Base-by-base conservation (phyloP, 306 rosid species). In the Sphenostylis stenocarpa region DNA sequence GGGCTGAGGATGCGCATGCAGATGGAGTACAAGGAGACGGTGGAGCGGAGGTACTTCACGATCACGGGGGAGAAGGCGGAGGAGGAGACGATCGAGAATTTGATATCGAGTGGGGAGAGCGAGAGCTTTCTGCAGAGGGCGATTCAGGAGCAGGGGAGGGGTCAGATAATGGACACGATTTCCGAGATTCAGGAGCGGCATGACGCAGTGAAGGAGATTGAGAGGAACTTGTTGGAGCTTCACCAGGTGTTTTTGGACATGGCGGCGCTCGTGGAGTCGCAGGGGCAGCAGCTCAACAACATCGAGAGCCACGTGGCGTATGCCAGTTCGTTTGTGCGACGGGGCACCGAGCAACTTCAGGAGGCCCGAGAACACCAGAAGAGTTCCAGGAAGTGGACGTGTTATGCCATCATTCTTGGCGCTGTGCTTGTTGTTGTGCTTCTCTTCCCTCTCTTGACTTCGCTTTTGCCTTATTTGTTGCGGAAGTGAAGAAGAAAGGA, bases 111-210 rank as follows among this genome's bases (percentile, higher is more conserved):
- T 19, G 98, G 98, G 1, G 97, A 91, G 31, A 86, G 97, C 36
- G 98, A 93, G 74, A 91, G 85, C 23, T 93, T 93, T n/a, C 48
- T 93, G 44, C 98, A 89, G 67, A 91, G 83, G 74, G 98, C 98
- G 8, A 93, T 93, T 73, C 97, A 93, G 51, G 97, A 93, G 67
- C 97, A 91, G 1, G 98, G 98, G 5, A 83, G 97, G 75, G 98
- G 98, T 2, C 97, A 91, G 73, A 91, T 93, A 9, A 79, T 93
- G 93, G 98, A 93, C 67, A 90, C 98, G 1, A 93, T 93, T 7
- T 93, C 98, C 6, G 98, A 93, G 72, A 93, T 93, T 75, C 98
- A 93, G 34, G 98, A 93, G 36, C 77, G 98, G 34, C 98, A 93
- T 20, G 98, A 88, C 70, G 87, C 98, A 8, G 98, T 93, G 10